phyloP scores from a whole-genome alignment of 2,329 filamentous ascomycete species.

The Alternaria consortialis region DNA sequence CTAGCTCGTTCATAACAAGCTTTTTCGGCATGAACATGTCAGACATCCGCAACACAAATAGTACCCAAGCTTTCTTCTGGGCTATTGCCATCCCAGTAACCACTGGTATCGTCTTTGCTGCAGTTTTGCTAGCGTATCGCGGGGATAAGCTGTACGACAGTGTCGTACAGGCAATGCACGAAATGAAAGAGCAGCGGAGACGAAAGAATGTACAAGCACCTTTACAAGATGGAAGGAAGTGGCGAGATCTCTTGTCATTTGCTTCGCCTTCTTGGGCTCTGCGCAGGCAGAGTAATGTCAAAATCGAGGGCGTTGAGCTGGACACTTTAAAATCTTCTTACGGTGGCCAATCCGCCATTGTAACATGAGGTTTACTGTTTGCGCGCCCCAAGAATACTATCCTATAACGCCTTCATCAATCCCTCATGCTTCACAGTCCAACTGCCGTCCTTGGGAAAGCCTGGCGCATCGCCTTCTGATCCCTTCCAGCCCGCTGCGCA shows the following conservation, averaged over 20 bases:
- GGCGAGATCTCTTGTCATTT: neutral
- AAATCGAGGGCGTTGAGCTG: no score
- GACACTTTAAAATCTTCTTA: no score
- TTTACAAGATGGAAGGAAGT: neutral
- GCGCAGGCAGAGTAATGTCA: no score
- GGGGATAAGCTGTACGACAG: conserved; percentile 9
- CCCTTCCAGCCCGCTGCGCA: conserved; percentile 65
- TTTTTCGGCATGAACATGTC: conserved; percentile 32
- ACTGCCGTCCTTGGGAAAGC: conserved; percentile 33
- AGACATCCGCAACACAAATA: conserved; percentile 23
- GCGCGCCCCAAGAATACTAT: neutral
- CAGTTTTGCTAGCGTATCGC: conserved; percentile 10
- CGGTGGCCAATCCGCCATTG: no score
- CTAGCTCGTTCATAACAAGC: conserved; percentile 21
- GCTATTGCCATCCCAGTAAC: conserved; percentile 23
- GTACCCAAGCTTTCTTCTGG: conserved; percentile 27
- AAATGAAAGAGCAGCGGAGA: neutral
- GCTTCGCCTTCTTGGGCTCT: neutral
- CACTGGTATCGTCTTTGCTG: conserved; percentile 1
- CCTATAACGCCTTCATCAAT: conserved; percentile 27
- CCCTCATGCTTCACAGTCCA: conserved; percentile 37
- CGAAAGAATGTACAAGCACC: neutral
- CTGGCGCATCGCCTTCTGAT: conserved; percentile 43
- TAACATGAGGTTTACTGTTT: neutral
- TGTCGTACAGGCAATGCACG: neutral